phyloP scores from a whole-genome alignment of 345 rosid genomes.

The Melastoma malabathricum region DNA sequence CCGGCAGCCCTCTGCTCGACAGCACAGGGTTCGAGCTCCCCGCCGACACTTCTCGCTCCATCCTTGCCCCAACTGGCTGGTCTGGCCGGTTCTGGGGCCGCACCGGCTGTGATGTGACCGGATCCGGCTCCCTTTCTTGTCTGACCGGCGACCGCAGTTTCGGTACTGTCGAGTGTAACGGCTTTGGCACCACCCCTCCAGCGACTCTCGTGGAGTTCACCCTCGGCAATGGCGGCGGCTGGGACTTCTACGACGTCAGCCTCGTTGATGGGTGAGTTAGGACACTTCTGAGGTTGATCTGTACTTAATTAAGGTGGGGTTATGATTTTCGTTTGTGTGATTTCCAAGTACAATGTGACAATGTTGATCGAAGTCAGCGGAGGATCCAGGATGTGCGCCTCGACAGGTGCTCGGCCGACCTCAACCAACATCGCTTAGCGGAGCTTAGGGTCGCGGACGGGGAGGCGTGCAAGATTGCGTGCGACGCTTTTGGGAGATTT shows the following conservation, averaged over 20 bases:
- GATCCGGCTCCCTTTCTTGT: conserved; percentile 45
- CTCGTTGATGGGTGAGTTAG: conserved; percentile 62
- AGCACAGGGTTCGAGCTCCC: conserved; percentile 26
- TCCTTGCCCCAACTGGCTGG: conserved; percentile 30
- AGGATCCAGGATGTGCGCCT: conserved; percentile 62
- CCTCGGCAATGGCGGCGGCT: conserved; percentile 50
- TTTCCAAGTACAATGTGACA: conserved; percentile 43
- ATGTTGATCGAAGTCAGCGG: conserved; percentile 65
- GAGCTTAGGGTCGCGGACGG: conserved; percentile 62
- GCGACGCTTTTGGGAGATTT: conserved; percentile 64
- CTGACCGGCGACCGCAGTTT: conserved; percentile 66
- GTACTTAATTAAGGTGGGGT: too few relatives aligned
- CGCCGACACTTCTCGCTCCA: conserved; percentile 13
- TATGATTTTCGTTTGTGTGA: neutral
- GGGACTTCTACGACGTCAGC: conserved; percentile 87
- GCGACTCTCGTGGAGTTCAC: conserved; percentile 85
- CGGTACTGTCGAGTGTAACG: conserved; percentile 48
- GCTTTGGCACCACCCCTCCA: conserved; percentile 72
- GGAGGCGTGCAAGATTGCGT: conserved; percentile 83
- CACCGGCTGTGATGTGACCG: conserved; percentile 22
- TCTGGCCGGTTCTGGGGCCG: conserved; percentile 33
- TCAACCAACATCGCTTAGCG: conserved; percentile 64
- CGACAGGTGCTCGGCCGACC: conserved; percentile 63
- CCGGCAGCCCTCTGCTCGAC: conserved; percentile 18
- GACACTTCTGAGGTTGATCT: too few relatives aligned